Percentiles rank a stretch among this genome's conserved stretches.
Conservation (phyloP, 2,329 filamentous ascomycete genomes). For the Raffaelea arxii region DNA sequence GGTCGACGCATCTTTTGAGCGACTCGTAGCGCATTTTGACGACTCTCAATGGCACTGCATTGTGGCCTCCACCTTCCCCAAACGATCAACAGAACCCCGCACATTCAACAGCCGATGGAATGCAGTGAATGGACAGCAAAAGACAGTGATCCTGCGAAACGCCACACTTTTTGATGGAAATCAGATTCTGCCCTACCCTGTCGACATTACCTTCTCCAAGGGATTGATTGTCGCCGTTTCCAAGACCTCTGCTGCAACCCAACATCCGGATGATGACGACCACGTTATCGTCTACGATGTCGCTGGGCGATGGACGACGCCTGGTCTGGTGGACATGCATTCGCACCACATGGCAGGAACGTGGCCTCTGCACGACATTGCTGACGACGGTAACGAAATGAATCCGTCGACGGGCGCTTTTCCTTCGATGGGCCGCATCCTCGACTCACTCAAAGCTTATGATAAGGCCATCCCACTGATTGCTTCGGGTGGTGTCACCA, state of each 20-base stretch:
- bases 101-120: conserved; percentile 35
- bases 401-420: conserved; percentile 21
- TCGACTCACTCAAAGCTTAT: conserved; percentile 32
- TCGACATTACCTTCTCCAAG: conserved; percentile 28
- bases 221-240: conserved; percentile 25
- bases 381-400: conserved; percentile 28
- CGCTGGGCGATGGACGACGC: conserved; percentile 27
- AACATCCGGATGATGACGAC: neutral
- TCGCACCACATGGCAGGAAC: conserved; percentile 27
- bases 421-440: conserved; percentile 25
- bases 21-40: too few relatives aligned
- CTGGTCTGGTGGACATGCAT: conserved; percentile 35
- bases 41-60: too few relatives aligned
- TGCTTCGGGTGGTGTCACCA: conserved; percentile 32
- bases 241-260: conserved; percentile 7
- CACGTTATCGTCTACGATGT: conserved; percentile 18
- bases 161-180: conserved; percentile 34
- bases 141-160: conserved; percentile 27
- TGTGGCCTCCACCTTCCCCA: too few relatives aligned
- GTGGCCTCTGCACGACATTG: conserved; percentile 23
- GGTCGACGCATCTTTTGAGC: too few relatives aligned
- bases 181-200: conserved; percentile 17
- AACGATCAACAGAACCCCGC: too few relatives aligned
- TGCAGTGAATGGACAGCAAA: conserved; percentile 24
- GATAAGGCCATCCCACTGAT: conserved; percentile 27